Base-by-base conservation (phyloP, 768 basidiomycete genomes). In the Mycena rosella region DNA sequence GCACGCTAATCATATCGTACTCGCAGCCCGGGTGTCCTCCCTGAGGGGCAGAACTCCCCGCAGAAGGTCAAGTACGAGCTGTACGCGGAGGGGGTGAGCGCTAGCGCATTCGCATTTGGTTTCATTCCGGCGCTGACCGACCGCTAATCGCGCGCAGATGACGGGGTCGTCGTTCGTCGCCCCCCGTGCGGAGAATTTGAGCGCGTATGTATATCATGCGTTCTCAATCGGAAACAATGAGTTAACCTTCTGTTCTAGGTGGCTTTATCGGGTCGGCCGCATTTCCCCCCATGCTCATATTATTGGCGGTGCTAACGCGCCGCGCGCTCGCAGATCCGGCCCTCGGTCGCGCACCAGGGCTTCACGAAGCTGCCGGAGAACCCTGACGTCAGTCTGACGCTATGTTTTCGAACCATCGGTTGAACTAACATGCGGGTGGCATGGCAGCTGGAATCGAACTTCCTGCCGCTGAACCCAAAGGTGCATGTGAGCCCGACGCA, bases 321-420 rank as follows among this genome's bases (percentile, higher is more conserved):
- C 38, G 38, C 14, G 5, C 17, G 29, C 4, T 36, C n/a, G 17
- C 30, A 71, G 70, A 89, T 91, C 65, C 84, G 89, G 30, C 89
- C 89, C 5, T 89, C 89, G 9, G 89, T 91, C 24, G 88, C 89
- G 0, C 90, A 91, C 74, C 80, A 88, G 69, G 89, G 89, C 3
- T 90, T 91, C 73, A 84, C 77, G 15, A 77, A 78, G 34, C 77
- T 90, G 9, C 84, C 85, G 1, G 83, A 86, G 48, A 91, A 89
- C 74, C 85, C 85, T 11, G 87, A 90, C 73, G 88, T 89, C 73
- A 34, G 86, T 80, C 4, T 30, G 24, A 29, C 8, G 10, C 18
- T 57, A 45, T 34, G 2, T 32, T 9, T 13, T 36, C 24, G 10
- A 29, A 4, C 7, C 30, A 47, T 61, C 29, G n/a, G 5, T 22